Evolutionary conservation across 345 rosid genomes (phyloP), one percentile per base, ranked within the genome.

Genomic region (Durio zibethinus): DNA sequence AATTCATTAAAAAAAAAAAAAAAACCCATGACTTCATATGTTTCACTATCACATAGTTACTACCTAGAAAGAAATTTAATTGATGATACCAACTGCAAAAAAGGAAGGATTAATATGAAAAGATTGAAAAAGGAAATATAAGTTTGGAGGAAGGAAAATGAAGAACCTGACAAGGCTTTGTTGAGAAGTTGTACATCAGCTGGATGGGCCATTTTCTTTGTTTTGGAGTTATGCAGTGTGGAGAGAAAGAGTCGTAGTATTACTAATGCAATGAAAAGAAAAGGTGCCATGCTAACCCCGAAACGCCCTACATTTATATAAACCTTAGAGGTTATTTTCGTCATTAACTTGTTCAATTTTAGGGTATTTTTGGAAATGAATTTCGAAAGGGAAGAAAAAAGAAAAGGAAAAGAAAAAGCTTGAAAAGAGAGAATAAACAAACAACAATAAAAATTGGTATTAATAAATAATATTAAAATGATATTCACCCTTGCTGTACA

Each of bases 141-240:
- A 29, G 4, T 23, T n/a, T 15, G 21, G 18, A 29, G 21, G 18
- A 11, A 2, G 21, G 18, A 11, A 2, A 25, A 69, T 0, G 20
- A 23, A 36, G 48, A 78, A 95, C 98, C 98, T 85, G 97, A 83
- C 84, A 93, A 86, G 35, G 97, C 94, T 43, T 78, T 83, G 79
- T 74, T 36, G 80, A 95, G 86, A 75, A 87, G 77, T 81, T 90
- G 88, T 53, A 85, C 18, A 1, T 84, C 89, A 12, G 73, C 70
- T 12, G 89, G 76, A 25, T 72, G 81, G 76, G 90, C 90, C 98
- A 92, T 94, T 61, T 64, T 35, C 59, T 56, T 11, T 4, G 43
- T 72, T 80, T 73, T 0, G 72, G 82, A 8, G 18, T 72, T 33
- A n/a, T 33, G 35, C 35, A 33, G 53, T 67, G 74, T 18, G 77